A percentile compares a stretch with the other conserved stretches of the same genome.
Evolutionary conservation across 2,329 filamentous ascomycete species (phyloP).

Genomic region (Akanthomyces lecanii): DNA sequence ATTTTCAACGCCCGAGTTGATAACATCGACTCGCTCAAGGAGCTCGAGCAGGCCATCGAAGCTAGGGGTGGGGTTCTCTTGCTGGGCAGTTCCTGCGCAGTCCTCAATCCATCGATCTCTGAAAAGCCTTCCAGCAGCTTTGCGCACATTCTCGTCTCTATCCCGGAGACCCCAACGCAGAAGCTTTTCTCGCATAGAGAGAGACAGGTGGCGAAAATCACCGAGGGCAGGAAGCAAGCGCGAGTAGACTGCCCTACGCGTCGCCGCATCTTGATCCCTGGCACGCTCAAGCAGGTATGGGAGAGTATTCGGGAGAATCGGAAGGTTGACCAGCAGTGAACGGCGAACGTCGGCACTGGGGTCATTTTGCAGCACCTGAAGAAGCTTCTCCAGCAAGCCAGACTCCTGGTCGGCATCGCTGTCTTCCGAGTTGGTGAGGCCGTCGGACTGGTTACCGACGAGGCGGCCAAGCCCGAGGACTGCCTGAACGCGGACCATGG

Average conservation of each 20-base stretch:
- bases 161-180: slow-evolving; percentile 92
- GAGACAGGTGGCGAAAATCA: slow-evolving; percentile 88
- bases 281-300: slow-evolving; percentile 87
- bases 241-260: slow-evolving; percentile 80
- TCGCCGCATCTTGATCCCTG: slow-evolving; percentile 80
- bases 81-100: slow-evolving; percentile 66
- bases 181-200: slow-evolving; percentile 93
- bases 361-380: slow-evolving; percentile 89
- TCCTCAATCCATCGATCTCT: slow-evolving; percentile 97
- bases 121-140: slow-evolving; percentile 86
- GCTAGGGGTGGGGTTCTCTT: slow-evolving; percentile 60
- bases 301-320: slow-evolving; percentile 74
- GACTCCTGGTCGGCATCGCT: slow-evolving; percentile 60
- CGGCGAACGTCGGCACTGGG: slow-evolving; percentile 89
- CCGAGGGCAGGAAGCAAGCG: slow-evolving; percentile 81
- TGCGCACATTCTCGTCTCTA: slow-evolving; percentile 88
- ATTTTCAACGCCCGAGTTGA: slow-evolving; percentile 83
- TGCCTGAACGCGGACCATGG: slow-evolving; percentile 86
- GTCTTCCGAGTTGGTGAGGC: slow-evolving; percentile 64
- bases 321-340: slow-evolving; percentile 85
- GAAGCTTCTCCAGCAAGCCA: slow-evolving; percentile 74
- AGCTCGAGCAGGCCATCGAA: slow-evolving; percentile 85
- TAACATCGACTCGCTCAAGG: slow-evolving; percentile 87
- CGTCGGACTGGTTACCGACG: slow-evolving; percentile 72
- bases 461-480: slow-evolving; percentile 84